Conservation (phyloP, 2,329 filamentous ascomycete genomes). For the Emergomyces africanus region DNA sequence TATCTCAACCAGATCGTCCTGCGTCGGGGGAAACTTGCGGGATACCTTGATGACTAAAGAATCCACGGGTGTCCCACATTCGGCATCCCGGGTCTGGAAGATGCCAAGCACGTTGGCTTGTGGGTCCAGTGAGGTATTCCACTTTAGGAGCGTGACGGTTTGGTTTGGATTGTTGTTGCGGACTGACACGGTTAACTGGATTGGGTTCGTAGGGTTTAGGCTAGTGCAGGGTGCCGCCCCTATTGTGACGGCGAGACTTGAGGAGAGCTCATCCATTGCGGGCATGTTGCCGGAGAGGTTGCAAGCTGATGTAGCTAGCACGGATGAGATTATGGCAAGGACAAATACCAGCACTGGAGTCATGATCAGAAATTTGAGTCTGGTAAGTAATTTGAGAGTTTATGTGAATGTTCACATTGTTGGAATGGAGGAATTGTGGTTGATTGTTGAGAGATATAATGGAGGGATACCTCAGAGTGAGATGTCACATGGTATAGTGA, state of each 20-base stretch:
- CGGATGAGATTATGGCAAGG: background rate
- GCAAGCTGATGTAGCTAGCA: background rate
- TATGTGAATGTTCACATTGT: too few species aligned
- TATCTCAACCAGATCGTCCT: constrained; percentile 22
- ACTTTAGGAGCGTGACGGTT: constrained; percentile 24
- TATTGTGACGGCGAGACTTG: constrained; percentile 8
- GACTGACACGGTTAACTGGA: constrained; percentile 14
- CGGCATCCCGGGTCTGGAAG: constrained; percentile 18
- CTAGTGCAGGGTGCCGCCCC: constrained; percentile 13
- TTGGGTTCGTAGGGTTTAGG: constrained; percentile 4
- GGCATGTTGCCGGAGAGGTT: background rate
- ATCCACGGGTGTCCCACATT: constrained; percentile 12
- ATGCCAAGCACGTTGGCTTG: constrained; percentile 19
- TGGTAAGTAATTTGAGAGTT: background rate
- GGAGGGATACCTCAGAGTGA: too few species aligned
- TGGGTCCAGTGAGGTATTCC: constrained; percentile 26
- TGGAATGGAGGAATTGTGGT: background rate
- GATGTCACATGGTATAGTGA: too few species aligned
- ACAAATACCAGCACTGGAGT: background rate
- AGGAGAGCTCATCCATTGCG: constrained; percentile 2
- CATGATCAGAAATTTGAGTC: background rate
- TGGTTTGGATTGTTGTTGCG: constrained; percentile 18
- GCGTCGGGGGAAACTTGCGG: constrained; percentile 20
- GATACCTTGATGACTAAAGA: constrained; percentile 22
- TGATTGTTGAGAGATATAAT: too few species aligned